Percentiles rank a stretch among this genome's conserved stretches.
phyloP scores from a whole-genome alignment of 192 early-diverging fungal genomes.

The Allomyces arbusculus region DNA sequence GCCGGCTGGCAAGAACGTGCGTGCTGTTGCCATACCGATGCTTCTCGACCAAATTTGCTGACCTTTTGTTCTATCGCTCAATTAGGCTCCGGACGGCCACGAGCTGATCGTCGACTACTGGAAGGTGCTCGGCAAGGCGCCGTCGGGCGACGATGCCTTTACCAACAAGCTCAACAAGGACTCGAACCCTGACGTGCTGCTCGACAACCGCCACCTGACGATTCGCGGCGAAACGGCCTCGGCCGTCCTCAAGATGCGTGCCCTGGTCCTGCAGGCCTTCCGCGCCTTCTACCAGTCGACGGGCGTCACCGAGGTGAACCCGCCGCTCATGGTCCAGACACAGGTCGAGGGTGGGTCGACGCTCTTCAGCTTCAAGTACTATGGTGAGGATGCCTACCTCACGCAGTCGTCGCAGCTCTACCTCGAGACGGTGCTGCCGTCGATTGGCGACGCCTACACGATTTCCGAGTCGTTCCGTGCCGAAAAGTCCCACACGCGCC shows the following conservation, averaged over 20 bases:
- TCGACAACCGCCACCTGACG: conserved; percentile 90
- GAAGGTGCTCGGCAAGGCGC: conserved; percentile 81
- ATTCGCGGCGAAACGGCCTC: conserved; percentile 83
- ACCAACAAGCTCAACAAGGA: conserved; percentile 75
- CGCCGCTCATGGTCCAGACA: conserved; percentile 98
- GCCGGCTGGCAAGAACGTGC: conserved; percentile 76
- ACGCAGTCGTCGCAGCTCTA: conserved; percentile 98
- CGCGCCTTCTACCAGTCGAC: conserved; percentile 75
- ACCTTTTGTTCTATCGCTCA: neutral
- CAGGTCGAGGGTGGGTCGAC: conserved; percentile 96
- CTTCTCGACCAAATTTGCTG: neutral
- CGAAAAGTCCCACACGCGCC: conserved; percentile 87
- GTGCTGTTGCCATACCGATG: conserved; percentile 1
- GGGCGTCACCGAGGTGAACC: conserved; percentile 73
- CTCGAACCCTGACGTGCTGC: conserved; percentile 64
- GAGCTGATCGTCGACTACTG: conserved; percentile 91
- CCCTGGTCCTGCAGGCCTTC: conserved; percentile 76
- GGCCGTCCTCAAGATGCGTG: conserved; percentile 64
- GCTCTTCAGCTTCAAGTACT: conserved; percentile 88
- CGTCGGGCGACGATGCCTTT: conserved; percentile 82
- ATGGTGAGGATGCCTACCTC: conserved; percentile 87
- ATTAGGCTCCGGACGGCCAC: conserved; percentile 79
- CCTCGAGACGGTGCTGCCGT: conserved; percentile 83
- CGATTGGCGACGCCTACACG: conserved; percentile 89
- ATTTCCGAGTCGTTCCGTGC: conserved; percentile 93